A percentile compares a stretch with the other conserved stretches of the same genome.
Evolutionary conservation across 768 basidiomycete species (phyloP).

Genomic region (Termitomyces sp.): DNA sequence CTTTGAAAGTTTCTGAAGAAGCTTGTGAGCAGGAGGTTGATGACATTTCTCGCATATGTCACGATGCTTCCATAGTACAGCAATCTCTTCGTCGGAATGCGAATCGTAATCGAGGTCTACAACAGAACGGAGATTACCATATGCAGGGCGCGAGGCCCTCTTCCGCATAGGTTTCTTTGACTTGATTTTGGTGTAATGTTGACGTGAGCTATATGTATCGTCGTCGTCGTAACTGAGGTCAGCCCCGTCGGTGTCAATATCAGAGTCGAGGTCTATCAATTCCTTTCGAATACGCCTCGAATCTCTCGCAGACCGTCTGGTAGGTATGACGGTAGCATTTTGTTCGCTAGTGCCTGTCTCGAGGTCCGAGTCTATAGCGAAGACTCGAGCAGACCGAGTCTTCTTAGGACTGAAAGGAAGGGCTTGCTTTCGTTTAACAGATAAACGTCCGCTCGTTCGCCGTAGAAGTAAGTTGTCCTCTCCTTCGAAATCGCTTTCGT

Average conservation of each 20-base stretch:
- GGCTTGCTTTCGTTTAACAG: conserved; percentile 18
- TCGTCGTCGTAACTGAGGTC: conserved; percentile 29
- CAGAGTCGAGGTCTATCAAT: conserved; percentile 24
- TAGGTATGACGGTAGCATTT: conserved; percentile 20
- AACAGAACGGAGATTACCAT: conserved; percentile 39
- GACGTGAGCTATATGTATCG: conserved; percentile 12
- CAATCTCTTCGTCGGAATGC: conserved; percentile 51
- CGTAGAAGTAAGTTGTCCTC: conserved; percentile 10
- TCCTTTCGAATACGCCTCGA: conserved; percentile 42
- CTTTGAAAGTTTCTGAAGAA: conserved; percentile 32
- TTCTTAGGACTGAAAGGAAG: conserved; percentile 71
- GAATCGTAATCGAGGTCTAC: conserved; percentile 39
- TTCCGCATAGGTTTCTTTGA: conserved; percentile 16
- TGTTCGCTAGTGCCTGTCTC: conserved; percentile 19
- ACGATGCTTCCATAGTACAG: conserved; percentile 56
- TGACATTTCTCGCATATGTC: conserved; percentile 70
- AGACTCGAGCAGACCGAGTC: conserved; percentile 35
- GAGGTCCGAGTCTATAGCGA: conserved; percentile 30
- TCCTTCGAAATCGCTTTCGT: conserved; percentile 16
- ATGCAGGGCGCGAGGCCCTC: conserved; percentile 30
- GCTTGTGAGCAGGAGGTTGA: conserved; percentile 48
- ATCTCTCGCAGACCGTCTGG: conserved; percentile 49
- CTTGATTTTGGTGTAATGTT: conserved; percentile 7
- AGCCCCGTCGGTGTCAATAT: conserved; percentile 19
- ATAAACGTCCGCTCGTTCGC: conserved; percentile 18